Evolutionary conservation across 106 monocot species (phyloP), one percentile per base, ranked within the genome.

Genomic region (Amphibolis antarctica): DNA sequence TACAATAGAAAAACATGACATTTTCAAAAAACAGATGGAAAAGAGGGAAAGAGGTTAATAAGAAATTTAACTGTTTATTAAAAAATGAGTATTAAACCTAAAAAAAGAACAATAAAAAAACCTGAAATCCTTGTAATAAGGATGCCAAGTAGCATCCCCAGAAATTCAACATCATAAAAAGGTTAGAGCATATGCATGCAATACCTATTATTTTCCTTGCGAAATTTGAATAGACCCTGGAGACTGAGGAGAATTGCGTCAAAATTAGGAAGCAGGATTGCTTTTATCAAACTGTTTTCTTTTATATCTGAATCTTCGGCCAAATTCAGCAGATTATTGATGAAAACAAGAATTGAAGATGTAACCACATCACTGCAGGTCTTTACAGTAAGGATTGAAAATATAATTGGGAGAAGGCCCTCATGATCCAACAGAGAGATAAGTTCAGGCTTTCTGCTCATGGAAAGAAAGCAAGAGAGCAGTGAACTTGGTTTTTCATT

Each of bases 401-500:
- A 78, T 43, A 98, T 81, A 23, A 66, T 67, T 14, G 96, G 82
- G 12, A 98, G 60, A 55, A 98, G 66, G 42, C 72, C 77, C 67
- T 70, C 78, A 62, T 63, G 66, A 12, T 63, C 72, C 56, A 98
- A 75, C 5, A 82, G 76, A 27, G 76, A 42, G 45, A 87, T 76
- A 67, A 82, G 66, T 27, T 12, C 55, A 3, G 80, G 76, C 62
- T 74, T 84, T 66, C 62, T 62, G 64, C 96, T 98, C 90, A 98
- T 91, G 26, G 80, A 75, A 46, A 98, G 42, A 70, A 98, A 91
- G 72, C 96, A 98, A 53, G 72, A 73, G 69, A 98, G 86, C 48
- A 98, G 75, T 42, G 96, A 87, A 56, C 90, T 82, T 52, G 96
- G 84, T 45, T 80, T 84, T 77, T 80, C 86, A 81, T 87, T 90